Base-by-base conservation (phyloP, 495 filamentous ascomycete genomes). In the Aspergillus campestris region DNA sequence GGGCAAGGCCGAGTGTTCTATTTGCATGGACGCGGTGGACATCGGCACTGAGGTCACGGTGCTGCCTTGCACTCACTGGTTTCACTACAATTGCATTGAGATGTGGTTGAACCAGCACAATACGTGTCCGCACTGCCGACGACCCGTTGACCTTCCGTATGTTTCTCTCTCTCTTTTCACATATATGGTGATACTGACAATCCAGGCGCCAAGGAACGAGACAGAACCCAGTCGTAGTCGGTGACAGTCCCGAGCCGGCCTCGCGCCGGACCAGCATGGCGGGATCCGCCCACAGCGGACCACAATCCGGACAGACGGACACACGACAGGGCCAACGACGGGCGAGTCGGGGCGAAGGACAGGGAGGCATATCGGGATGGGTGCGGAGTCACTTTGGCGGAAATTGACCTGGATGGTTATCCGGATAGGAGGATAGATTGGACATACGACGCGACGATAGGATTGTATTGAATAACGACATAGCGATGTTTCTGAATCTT, bases 21-120 rank as follows among this genome's bases (percentile, higher is more conserved):
- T 95, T 47, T 98, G 92, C 58, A 97, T 96, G 74, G 91, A 96
- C 44, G 75, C 86, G 2, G 81, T 94, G 31, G 71, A 79, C 34
- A 56, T 85, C 31, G 86, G 80, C 10, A 84, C 82, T 18, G 81
- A 89, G 59, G 86, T 92, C 6, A 79, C 82, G 0, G 73, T 83
- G 18, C 64, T 98, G 27, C 90, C 90, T 2, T 98, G 92, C 66
- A 82, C 73, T 3, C 92, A 98, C 56, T 94, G 87, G 86, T 98
- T 94, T 60, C 88, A 94, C 57, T 81, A 75, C 39, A 66, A 75
- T 10, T 95, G 89, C 53, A 82, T 90, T 33, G 71, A 74, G 24
- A 69, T 82, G 40, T 96, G 89, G 89, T 63, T 96, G 29, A 78
- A 74, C 54, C 84, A 92, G 58, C 88, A 94, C 57, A 85, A 94